Percentiles rank a stretch among this genome's conserved stretches.
Evolutionary conservation across 148 eudicot genomes (phyloP).

Genomic region (Rhododendron kiyosumense): DNA sequence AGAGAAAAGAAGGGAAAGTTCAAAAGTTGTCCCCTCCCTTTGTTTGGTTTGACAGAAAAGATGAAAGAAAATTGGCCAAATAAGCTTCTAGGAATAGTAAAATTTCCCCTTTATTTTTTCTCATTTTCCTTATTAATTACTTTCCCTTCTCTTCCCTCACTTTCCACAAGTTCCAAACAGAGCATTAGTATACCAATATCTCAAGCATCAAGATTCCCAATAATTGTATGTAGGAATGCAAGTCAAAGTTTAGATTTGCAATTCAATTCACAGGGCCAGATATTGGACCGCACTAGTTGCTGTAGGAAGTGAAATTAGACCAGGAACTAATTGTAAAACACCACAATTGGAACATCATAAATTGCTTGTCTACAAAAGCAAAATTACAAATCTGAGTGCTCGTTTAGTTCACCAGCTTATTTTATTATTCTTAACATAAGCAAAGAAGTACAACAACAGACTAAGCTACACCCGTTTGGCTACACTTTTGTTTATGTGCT

Average conservation of each 20-base stretch:
- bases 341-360: background rate
- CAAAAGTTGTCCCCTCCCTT: too few relatives aligned
- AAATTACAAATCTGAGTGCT: background rate
- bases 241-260: background rate
- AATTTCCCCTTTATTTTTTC: too few relatives aligned
- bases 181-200: background rate
- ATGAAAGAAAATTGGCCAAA: too few relatives aligned
- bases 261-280: background rate
- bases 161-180: too few relatives aligned
- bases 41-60: too few relatives aligned
- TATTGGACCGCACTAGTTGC: background rate
- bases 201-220: background rate
- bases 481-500: background rate
- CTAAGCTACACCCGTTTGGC: background rate
- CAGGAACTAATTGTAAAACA: background rate
- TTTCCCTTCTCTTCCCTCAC: too few relatives aligned
- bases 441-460: background rate
- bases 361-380: background rate
- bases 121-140: too few relatives aligned
- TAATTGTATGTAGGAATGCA: background rate
- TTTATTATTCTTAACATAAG: background rate
- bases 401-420: background rate
- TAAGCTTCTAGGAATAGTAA: too few relatives aligned
- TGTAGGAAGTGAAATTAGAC: background rate
- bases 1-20: too few relatives aligned